Percentiles rank a stretch among this genome's conserved stretches.
Evolutionary conservation across 2,329 filamentous ascomycete species (phyloP).

Genomic region (Neofusicoccum cordaticola): DNA sequence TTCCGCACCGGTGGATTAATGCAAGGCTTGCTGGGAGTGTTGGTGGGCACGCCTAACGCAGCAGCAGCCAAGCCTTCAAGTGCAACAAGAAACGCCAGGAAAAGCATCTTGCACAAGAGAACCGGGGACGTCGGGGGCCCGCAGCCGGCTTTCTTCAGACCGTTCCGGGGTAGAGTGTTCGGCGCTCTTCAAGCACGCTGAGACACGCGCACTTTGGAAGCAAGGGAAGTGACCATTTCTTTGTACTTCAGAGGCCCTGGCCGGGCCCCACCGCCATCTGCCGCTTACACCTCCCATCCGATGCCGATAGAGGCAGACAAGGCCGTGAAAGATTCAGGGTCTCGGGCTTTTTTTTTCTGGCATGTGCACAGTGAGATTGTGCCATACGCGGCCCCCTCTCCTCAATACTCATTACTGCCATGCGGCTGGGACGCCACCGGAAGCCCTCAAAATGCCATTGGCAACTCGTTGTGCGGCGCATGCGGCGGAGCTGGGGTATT

Average conservation of each 20-base stretch:
- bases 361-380: background rate
- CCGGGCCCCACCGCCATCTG: background rate
- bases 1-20: slow-evolving; percentile 20
- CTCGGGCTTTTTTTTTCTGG: background rate
- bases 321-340: background rate
- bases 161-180: background rate
- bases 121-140: background rate
- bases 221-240: background rate
- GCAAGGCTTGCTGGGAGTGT: slow-evolving; percentile 13
- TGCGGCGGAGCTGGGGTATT: too few relatives aligned
- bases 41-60: slow-evolving; percentile 18
- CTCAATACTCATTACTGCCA: background rate
- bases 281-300: background rate
- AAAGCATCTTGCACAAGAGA: background rate
- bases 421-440: background rate
- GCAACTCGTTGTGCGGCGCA: too few relatives aligned
- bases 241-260: background rate
- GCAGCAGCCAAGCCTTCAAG: slow-evolving; percentile 18
- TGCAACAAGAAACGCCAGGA: background rate
- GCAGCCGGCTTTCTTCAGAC: background rate
- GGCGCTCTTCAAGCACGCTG: background rate
- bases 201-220: background rate
- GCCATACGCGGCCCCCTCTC: background rate
- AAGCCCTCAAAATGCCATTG: background rate
- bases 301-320: background rate